Evolutionary conservation across 2,329 filamentous ascomycete genomes (phyloP), one percentile per base, ranked within the genome.

Genomic region (Lecanicillium sp.): DNA sequence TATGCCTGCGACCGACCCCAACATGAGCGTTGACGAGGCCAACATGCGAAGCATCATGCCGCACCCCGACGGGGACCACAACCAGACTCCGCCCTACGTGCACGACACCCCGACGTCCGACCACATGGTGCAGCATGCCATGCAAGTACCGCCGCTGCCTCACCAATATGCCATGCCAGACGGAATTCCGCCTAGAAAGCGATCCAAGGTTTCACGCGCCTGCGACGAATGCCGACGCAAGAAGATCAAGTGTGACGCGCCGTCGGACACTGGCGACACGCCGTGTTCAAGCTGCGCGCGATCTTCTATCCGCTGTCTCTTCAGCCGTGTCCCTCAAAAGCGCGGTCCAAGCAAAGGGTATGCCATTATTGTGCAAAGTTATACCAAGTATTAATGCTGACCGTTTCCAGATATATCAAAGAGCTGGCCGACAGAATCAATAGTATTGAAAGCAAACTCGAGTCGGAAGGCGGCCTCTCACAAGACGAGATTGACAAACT

Each of bases 161-260:
- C 50, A 56, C 3, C 56, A 60, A 29, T 65, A 65, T 37, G 59
- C 62, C 17, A 56, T 66, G 34, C 70, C 71, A 29, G 79, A 82
- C 46, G 71, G 70, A 42, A 78, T 79, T 10, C 75, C 80, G 12
- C 81, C 82, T 0, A 70, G 82, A 45, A 92, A 92, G 58, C 72
- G 87, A 43, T 85, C 83, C 5, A 94, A 94, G 59, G 87, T 92
- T 5, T 94, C 87, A 10, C 75, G 87, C 28, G 88, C 87, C 2
- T 95, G 87, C 52, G 87, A 95, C 55, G 87, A 94, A 56, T 94
- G 87, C 56, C 74, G 88, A 31, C 76, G 87, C 40, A 94, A 94
- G 62, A 94, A 90, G 67, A 87, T 94, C 43, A 86, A 87, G 54
- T 95, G 88, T 53, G 87, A 94, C 62, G 84, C 87, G 4, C 75